phyloP scores from a whole-genome alignment of 2,329 filamentous ascomycete genomes.

The Penicillium nordicum region DNA sequence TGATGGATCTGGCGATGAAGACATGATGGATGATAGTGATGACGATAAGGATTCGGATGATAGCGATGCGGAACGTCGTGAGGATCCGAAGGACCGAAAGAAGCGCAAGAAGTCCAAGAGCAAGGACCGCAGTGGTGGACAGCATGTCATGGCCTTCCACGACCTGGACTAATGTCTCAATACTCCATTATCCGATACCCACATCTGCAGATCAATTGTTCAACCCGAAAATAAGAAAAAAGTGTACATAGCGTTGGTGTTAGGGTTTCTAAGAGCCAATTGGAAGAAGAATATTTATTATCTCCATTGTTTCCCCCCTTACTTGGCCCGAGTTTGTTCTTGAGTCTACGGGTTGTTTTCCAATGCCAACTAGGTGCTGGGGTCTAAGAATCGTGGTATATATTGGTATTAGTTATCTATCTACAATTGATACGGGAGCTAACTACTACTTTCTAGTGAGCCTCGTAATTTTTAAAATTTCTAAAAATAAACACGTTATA shows the following conservation, averaged over 20 bases:
- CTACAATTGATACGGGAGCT: no score
- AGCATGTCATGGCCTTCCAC: conserved; percentile 43
- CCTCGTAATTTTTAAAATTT: no score
- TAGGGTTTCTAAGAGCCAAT: background rate
- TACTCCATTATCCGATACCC: conserved; percentile 23
- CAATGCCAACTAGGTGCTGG: background rate
- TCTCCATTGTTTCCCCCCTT: background rate
- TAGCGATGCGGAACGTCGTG: conserved; percentile 46
- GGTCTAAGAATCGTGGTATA: background rate
- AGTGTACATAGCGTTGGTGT: conserved; percentile 12
- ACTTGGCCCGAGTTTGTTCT: background rate
- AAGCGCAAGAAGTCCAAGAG: conserved; percentile 46
- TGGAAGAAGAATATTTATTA: conserved; percentile 1
- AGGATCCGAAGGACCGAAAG: conserved; percentile 45
- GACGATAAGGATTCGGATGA: conserved; percentile 44
- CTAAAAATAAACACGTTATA: no score
- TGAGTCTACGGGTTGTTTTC: background rate
- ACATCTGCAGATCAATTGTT: conserved; percentile 10
- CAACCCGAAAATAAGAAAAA: conserved; percentile 1
- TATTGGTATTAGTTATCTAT: background rate
- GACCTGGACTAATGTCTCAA: conserved; percentile 38
- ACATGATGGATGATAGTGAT: conserved; percentile 44
- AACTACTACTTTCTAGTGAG: no score
- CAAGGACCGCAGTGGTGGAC: conserved; percentile 39
- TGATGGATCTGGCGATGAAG: conserved; percentile 42